These are phyloP conservation scores for Casaregolazyma lundiana DNA, from an alignment of 1,139 yeast species.

Conservation along the genomic window DNA sequence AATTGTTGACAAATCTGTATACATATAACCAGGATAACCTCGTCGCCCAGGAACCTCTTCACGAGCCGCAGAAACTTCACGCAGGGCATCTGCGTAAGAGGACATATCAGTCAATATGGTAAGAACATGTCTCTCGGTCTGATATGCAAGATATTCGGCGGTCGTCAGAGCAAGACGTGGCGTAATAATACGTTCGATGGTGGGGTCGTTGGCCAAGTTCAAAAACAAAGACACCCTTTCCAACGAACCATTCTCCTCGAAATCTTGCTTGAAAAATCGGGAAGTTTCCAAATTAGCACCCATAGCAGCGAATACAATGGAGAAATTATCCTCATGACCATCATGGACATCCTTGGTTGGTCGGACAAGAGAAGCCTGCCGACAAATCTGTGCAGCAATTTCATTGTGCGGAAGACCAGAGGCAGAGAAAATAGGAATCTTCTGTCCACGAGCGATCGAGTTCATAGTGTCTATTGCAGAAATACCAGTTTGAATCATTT, in stretches of 20 bases:
- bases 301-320: constrained; percentile 98
- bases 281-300: constrained; percentile 92
- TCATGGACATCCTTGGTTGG: constrained; percentile 99
- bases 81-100: constrained; percentile 97
- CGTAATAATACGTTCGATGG: constrained; percentile 97
- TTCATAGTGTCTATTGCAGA: constrained; percentile 99
- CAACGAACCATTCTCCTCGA: constrained; percentile 96
- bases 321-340: constrained; percentile 98
- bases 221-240: constrained; percentile 96
- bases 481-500: constrained; percentile 98
- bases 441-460: constrained; percentile 99
- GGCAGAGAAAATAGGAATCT: constrained; percentile 97
- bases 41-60: constrained; percentile 99
- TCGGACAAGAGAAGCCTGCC: constrained; percentile 98
- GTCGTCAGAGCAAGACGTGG: constrained; percentile 99
- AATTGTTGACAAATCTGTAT: constrained; percentile 97
- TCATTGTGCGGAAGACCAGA: constrained; percentile 99
- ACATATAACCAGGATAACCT: constrained; percentile 99
- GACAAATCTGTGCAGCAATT: constrained; percentile 98
- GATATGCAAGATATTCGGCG: constrained; percentile 97
- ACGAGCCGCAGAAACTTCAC: constrained; percentile 99
- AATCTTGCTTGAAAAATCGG: constrained; percentile 95
- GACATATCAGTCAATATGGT: constrained; percentile 99
- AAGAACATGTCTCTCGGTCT: constrained; percentile 97
- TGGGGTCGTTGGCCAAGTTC: constrained; percentile 98